Evolutionary conservation across 208 protist genomes (phyloP).

Genomic region (Leishmania arabica): DNA sequence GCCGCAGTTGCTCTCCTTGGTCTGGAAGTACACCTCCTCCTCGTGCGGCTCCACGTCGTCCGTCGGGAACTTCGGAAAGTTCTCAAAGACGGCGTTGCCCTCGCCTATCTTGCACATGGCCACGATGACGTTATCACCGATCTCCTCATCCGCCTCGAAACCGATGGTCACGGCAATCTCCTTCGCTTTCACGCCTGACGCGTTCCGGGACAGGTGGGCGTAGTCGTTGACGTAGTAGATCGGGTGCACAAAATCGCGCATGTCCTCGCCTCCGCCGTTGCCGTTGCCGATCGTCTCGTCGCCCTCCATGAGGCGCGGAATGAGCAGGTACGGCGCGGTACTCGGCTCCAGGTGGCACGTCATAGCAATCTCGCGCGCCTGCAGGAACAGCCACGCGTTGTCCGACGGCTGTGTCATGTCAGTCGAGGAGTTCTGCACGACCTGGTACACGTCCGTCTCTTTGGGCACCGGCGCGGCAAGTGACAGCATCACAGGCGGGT

Average conservation of each 20-base stretch:
- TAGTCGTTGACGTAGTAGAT: conserved; percentile 76
- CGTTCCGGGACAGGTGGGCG: conserved; percentile 32
- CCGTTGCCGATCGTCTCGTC: conserved; percentile 40
- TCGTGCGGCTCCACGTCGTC: conserved; percentile 36
- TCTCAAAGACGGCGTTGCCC: conserved; percentile 78
- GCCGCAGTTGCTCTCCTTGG: conserved; percentile 39
- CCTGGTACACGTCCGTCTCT: conserved; percentile 38
- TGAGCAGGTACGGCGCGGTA: conserved; percentile 62
- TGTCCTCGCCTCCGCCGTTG: conserved; percentile 22
- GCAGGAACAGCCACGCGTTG: conserved; percentile 77
- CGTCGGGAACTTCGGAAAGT: conserved; percentile 85
- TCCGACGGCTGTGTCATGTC: conserved; percentile 52
- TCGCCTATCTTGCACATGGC: conserved; percentile 37
- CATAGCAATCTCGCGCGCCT: conserved; percentile 83
- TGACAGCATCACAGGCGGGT: conserved; percentile 86
- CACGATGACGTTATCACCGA: conserved; percentile 26
- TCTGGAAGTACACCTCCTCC: conserved; percentile 65
- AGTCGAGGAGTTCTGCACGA: conserved; percentile 64
- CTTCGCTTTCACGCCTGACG: conserved; percentile 14
- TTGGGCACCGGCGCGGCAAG: conserved; percentile 40
- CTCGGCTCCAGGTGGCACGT: conserved; percentile 49
- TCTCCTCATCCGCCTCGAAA: conserved; percentile 29
- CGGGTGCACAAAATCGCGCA: conserved; percentile 40
- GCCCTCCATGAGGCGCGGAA: conserved; percentile 76
- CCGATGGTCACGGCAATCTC: conserved; percentile 73